These are phyloP conservation scores for Aureobasidium sp. DNA, from an alignment of 2,329 filamentous ascomycete genomes.

Conservation along the genomic window DNA sequence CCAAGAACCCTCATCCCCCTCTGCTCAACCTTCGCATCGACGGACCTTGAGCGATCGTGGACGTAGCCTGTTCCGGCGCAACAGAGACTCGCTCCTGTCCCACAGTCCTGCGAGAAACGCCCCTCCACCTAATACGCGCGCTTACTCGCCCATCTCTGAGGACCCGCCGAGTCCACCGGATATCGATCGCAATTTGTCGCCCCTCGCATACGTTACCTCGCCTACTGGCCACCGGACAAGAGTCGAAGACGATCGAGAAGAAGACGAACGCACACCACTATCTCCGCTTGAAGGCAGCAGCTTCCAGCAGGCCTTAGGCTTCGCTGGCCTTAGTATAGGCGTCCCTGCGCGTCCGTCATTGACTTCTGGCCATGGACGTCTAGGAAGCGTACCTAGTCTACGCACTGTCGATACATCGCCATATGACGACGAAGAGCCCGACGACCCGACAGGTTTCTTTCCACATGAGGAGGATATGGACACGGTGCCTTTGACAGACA, in stretches of 20 bases:
- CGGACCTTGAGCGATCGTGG: constrained; percentile 44
- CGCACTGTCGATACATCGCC: constrained; percentile 23
- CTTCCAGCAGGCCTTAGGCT: constrained; percentile 45
- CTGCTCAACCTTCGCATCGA: constrained; percentile 27
- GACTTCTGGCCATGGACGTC: constrained; percentile 18
- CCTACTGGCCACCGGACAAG: constrained; percentile 28
- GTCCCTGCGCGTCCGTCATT: constrained; percentile 25
- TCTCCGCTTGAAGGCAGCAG: constrained; percentile 41
- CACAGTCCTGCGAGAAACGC: constrained; percentile 34
- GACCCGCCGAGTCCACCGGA: neutral
- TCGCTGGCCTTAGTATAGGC: constrained; percentile 41
- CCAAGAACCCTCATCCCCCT: constrained; percentile 21
- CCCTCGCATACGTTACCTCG: constrained; percentile 33
- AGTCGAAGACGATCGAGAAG: constrained; percentile 23
- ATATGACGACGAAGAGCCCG: constrained; percentile 44
- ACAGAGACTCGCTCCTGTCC: constrained; percentile 35
- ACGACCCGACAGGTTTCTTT: constrained; percentile 49
- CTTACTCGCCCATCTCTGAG: constrained; percentile 15
- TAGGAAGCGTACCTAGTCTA: constrained; percentile 26
- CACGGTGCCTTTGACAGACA: constrained; percentile 54
- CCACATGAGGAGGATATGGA: constrained; percentile 47
- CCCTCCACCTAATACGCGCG: constrained; percentile 5
- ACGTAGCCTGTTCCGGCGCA: constrained; percentile 39
- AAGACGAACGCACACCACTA: constrained; percentile 32
- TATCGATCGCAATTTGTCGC: constrained; percentile 15